A percentile compares a stretch with the other conserved stretches of the same genome.
Evolutionary conservation across 176 grass and related monocot species (phyloP).

Genomic region (maize (Zea mays)): DNA sequence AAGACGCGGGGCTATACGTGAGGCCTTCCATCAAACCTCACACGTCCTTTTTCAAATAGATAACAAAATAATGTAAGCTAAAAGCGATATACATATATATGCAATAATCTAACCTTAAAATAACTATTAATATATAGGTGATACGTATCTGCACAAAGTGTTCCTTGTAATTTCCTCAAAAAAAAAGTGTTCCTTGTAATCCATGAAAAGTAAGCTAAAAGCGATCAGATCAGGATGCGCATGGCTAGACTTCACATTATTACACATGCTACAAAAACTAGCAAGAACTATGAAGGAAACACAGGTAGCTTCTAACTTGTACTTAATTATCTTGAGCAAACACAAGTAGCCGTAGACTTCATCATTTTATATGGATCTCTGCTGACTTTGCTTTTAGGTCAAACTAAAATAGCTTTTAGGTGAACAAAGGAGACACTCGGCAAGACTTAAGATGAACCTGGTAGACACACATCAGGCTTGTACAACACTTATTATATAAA

Average conservation of each 20-base stretch:
- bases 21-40: constrained; percentile 38
- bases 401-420: neutral
- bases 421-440: neutral
- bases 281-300: neutral
- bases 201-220: constrained; percentile 16
- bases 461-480: neutral
- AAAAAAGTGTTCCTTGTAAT: neutral
- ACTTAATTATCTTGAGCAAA: too few relatives aligned
- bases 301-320: neutral
- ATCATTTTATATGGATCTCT: neutral
- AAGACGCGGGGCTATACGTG: constrained; percentile 25
- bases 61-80: neutral
- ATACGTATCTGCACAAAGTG: constrained; percentile 21
- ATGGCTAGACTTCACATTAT: constrained; percentile 32
- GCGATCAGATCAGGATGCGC: constrained; percentile 23
- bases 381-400: neutral
- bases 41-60: constrained; percentile 1
- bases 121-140: constrained; percentile 9
- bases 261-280: neutral
- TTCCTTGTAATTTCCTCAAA: neutral
- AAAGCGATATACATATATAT: neutral
- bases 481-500: neutral
- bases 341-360: too few relatives aligned
- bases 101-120: neutral
- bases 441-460: neutral